phyloP scores from a whole-genome alignment of 2,329 filamentous ascomycete species.

The Venturiaceae sp. region DNA sequence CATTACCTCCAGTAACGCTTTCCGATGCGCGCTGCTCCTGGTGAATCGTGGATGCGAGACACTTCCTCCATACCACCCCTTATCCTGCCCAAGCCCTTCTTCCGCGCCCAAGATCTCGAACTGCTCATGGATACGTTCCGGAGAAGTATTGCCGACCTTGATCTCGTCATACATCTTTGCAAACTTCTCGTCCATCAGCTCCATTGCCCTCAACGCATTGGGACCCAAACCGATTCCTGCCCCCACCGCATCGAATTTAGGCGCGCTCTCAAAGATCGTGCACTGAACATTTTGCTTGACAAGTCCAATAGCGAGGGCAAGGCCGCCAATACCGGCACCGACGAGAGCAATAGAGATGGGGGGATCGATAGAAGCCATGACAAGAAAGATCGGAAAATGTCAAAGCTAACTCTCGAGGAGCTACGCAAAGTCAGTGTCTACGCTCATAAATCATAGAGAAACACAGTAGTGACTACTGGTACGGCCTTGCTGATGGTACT shows the following conservation, averaged over 20 bases:
- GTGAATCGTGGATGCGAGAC: constrained; percentile 12
- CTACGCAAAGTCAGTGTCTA: neutral
- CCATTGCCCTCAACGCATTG: constrained; percentile 17
- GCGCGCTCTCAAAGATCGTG: constrained; percentile 19
- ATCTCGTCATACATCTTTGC: constrained; percentile 18
- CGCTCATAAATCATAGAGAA: neutral
- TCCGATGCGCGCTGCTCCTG: constrained; percentile 31
- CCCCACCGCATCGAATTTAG: constrained; percentile 17
- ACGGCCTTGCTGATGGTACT: neutral
- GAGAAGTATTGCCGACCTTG: constrained; percentile 15
- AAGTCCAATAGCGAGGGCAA: constrained; percentile 19
- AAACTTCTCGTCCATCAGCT: constrained; percentile 16
- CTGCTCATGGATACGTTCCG: constrained; percentile 12
- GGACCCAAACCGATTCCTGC: constrained; percentile 20
- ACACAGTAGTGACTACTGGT: neutral
- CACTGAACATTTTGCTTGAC: constrained; percentile 15
- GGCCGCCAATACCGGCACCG: constrained; percentile 20
- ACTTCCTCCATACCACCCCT: constrained; percentile 8
- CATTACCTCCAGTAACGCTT: constrained; percentile 39
- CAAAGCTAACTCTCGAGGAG: neutral
- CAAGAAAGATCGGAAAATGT: neutral
- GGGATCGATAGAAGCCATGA: constrained; percentile 4
- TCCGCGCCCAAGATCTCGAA: constrained; percentile 11
- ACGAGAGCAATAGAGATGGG: constrained; percentile 18
- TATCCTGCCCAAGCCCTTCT: constrained; percentile 20